Conservation (phyloP, 129 eudicot species). For the Ambrosia trifida region DNA sequence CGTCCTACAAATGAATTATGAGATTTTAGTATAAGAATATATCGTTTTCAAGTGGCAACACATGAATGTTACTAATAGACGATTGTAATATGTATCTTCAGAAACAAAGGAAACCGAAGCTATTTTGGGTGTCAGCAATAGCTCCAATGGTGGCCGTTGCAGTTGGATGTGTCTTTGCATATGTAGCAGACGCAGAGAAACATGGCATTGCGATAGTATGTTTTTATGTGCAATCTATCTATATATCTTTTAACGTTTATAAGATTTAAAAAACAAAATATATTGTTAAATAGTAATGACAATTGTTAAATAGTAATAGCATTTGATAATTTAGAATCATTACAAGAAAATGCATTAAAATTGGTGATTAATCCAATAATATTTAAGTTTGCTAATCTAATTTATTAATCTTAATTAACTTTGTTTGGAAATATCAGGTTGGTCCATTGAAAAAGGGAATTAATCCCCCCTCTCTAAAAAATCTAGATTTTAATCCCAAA, state of each 20-base stretch:
- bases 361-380: neutral
- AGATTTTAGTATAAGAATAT: neutral
- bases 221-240: neutral
- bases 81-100: slow-evolving; percentile 32
- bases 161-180: slow-evolving; percentile 59
- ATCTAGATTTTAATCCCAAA: slow-evolving; percentile 50
- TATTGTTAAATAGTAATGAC: too few species aligned
- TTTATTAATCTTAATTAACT: neutral
- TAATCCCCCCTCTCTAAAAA: slow-evolving; percentile 55
- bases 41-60: too few species aligned
- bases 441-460: slow-evolving; percentile 67
- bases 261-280: neutral
- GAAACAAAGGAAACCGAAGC: slow-evolving; percentile 69
- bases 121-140: slow-evolving; percentile 81
- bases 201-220: slow-evolving; percentile 71
- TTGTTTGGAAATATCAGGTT: slow-evolving; percentile 38
- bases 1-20: too few species aligned
- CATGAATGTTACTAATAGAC: neutral
- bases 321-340: neutral
- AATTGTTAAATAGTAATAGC: neutral
- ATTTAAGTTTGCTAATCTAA: slow-evolving; percentile 9
- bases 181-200: slow-evolving; percentile 51
- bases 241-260: neutral
- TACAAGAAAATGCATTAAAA: neutral
- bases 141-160: slow-evolving; percentile 66